Evolutionary conservation across 2,329 filamentous ascomycete species (phyloP).

Genomic region (Talaromyces sp.): DNA sequence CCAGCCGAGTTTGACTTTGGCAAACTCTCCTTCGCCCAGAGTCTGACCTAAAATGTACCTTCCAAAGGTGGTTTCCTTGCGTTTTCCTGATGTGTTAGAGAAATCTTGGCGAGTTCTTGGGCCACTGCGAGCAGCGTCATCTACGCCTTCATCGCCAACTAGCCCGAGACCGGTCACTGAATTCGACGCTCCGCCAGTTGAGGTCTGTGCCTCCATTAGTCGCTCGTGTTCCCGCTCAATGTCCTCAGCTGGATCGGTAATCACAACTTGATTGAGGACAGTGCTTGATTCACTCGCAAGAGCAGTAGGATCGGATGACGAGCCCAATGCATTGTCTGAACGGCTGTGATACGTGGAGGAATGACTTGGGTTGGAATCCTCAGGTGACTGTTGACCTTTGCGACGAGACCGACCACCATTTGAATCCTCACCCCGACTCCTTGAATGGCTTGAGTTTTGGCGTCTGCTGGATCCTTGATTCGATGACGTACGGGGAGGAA

Average conservation of each 20-base stretch:
- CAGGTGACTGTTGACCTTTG: slow-evolving; percentile 43
- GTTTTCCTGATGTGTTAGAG: slow-evolving; percentile 43
- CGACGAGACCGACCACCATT: slow-evolving; percentile 43
- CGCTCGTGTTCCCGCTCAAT: slow-evolving; percentile 66
- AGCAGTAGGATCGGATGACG: slow-evolving; percentile 53
- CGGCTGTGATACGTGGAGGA: slow-evolving; percentile 28
- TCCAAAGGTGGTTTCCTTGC: slow-evolving; percentile 83
- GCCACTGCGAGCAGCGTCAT: slow-evolving; percentile 35
- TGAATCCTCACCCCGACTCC: slow-evolving; percentile 35
- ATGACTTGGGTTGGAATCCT: slow-evolving; percentile 40
- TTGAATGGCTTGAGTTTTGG: slow-evolving; percentile 30
- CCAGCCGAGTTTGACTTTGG: slow-evolving; percentile 98
- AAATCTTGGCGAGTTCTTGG: slow-evolving; percentile 53
- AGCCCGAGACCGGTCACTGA: slow-evolving; percentile 46
- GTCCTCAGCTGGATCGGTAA: slow-evolving; percentile 70
- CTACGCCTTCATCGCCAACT: slow-evolving; percentile 48
- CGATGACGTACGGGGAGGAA: slow-evolving; percentile 78
- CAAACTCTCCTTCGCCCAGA: slow-evolving; percentile 95
- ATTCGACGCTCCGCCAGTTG: slow-evolving; percentile 42
- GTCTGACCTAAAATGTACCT: slow-evolving; percentile 95
- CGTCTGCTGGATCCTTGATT: slow-evolving; percentile 50
- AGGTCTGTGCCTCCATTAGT: slow-evolving; percentile 53
- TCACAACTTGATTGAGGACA: slow-evolving; percentile 69
- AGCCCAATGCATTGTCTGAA: slow-evolving; percentile 43
- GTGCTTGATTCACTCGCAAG: slow-evolving; percentile 72